Evolutionary conservation across 805 yeast genomes (phyloP), one percentile per base, ranked within the genome.

Genomic region (Candida ovalis): DNA sequence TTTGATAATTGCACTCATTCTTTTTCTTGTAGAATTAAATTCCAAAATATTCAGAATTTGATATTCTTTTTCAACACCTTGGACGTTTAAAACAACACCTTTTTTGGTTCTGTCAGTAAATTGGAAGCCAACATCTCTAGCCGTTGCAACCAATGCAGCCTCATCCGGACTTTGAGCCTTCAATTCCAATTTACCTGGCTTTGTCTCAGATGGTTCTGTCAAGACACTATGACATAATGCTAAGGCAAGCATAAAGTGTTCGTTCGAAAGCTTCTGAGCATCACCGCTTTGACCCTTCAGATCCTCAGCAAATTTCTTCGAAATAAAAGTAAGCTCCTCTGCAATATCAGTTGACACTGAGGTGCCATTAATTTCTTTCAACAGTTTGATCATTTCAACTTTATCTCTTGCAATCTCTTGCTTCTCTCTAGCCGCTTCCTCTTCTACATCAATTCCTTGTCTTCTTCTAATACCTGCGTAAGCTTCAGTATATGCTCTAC

Each of bases 91-190:
- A 43, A 85, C 67, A 18, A 84, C 61, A 48, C 92, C 94, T 43
- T 75, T 74, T 60, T 84, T 85, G 9, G 90, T 86, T 63, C 81
- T 77, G 38, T 78, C 82, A 18, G 76, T 63, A 61, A 85, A 86
- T 33, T 78, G 75, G 65, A 80, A 86, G 0, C 95, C 95, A 57
- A 85, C 71, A 58, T 86, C 84, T 62, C 91, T 76, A 0, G 94
- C 94, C 19, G 94, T 85, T 15, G 83, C 84, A 15, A 87, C 95
- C 48, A 87, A 74, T 0, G 95, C 94, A 24, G 91, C 90, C 66
- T 87, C 95, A 72, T 87, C 95, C 0, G 95, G 95, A 23, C 90
- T 83, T 62, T 86, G 94, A 0, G 94, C 94, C 58, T 84, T 83
- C 35, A 85, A 67, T 23, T 79, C 70, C 44, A 77, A 56, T 50